These are phyloP conservation scores for Westerdykella ornata DNA, from an alignment of 2,329 filamentous ascomycete species.

Conservation along the genomic window DNA sequence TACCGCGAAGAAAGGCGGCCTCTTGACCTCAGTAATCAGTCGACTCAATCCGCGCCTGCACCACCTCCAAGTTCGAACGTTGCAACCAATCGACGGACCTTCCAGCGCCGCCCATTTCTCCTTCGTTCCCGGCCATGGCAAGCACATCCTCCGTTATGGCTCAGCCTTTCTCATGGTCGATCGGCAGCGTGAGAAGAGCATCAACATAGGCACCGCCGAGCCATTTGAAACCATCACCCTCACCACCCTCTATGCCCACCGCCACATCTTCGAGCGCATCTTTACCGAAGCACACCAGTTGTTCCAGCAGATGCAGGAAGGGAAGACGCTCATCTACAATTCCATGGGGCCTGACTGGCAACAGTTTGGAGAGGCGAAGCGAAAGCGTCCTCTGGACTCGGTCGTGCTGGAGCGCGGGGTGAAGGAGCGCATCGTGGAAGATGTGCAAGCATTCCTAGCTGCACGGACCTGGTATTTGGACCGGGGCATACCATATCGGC, in stretches of 20 bases:
- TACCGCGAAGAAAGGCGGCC: constrained; percentile 23
- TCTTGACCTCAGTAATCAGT: constrained; percentile 50
- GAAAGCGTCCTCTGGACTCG: constrained; percentile 80
- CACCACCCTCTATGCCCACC: constrained; percentile 83
- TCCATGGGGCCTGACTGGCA: constrained; percentile 79
- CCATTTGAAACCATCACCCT: constrained; percentile 92
- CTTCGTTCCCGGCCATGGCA: constrained; percentile 83
- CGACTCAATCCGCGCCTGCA: constrained; percentile 55
- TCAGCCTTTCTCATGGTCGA: constrained; percentile 83
- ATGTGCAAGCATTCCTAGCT: constrained; percentile 74
- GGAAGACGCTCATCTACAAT: constrained; percentile 88
- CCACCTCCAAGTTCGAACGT: constrained; percentile 59
- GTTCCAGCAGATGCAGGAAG: constrained; percentile 73
- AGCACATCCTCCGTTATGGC: constrained; percentile 79
- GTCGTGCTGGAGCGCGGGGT: constrained; percentile 81
- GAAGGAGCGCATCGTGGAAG: constrained; percentile 70
- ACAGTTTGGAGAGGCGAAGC: constrained; percentile 72
- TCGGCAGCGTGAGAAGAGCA: constrained; percentile 79
- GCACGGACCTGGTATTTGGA: constrained; percentile 86
- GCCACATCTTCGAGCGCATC: constrained; percentile 82
- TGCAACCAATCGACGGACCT: constrained; percentile 58
- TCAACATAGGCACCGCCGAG: constrained; percentile 70
- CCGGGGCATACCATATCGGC: constrained; percentile 85
- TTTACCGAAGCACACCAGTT: constrained; percentile 81
- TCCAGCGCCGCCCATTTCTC: constrained; percentile 73